These are phyloP conservation scores for Eucalyptus lansdowneana DNA, from an alignment of 345 rosid genomes.

Conservation along the genomic window DNA sequence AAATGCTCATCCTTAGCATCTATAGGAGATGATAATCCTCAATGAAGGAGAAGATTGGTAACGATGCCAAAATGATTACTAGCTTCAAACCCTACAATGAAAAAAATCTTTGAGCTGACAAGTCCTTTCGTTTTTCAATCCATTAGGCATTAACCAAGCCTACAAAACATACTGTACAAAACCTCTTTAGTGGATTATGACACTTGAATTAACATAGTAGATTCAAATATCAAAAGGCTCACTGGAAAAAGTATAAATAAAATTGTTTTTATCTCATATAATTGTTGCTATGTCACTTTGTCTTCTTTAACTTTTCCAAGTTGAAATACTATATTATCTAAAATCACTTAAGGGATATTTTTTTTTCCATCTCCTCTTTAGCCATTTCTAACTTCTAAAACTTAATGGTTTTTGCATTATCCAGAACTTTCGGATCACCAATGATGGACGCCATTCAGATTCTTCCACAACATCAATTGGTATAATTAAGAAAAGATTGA, in stretches of 20 bases:
- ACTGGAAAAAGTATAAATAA: background rate
- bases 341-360: background rate
- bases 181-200: fast-evolving
- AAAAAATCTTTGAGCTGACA: no score
- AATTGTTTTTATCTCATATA: background rate
- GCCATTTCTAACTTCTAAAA: background rate
- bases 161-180: background rate
- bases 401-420: conserved; percentile 36
- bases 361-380: background rate
- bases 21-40: no score
- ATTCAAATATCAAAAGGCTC: no score
- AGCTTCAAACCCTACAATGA: no score
- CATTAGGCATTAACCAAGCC: no score
- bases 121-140: no score
- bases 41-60: no score
- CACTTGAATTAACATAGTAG: background rate
- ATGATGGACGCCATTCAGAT: conserved; percentile 67
- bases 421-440: conserved; percentile 76
- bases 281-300: background rate
- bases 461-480: conserved; percentile 97
- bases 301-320: background rate
- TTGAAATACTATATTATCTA: background rate
- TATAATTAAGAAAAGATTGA: background rate
- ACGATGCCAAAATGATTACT: no score
- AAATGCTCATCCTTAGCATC: no score